Evolutionary conservation across 2,329 filamentous ascomycete genomes (phyloP), one percentile per base, ranked within the genome.

Genomic region (Cladosporium sphaerospermum): DNA sequence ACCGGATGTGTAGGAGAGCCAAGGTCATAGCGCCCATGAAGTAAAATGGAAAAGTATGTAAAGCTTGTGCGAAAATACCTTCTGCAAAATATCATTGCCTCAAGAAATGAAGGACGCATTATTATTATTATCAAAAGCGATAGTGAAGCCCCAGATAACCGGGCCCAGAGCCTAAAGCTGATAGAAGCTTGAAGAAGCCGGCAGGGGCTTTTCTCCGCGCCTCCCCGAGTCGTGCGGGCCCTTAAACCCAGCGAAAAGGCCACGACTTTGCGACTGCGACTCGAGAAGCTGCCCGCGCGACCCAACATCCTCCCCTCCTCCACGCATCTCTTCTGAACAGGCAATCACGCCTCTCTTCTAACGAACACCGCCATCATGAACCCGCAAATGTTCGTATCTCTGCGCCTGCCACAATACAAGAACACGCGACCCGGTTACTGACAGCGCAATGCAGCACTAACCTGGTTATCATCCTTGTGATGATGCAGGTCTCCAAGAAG

Each of bases 401-500:
- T 9, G 13, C n/a, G 2, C 11, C 50, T 33, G 18, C 31, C 23
- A 5, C 39, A 19, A 7, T n/a, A 43, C 34, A 36, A 36, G n/a
- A 4, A 36, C 10, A 36, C 5, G 34, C 33, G 16, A 16, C 53
- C 55, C 54, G 46, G 55, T 16, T 49, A 56, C 55, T 56, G 46
- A 59, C 54, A 16, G 23, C 32, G 40, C 16, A 50, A 39, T 57
- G 52, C 73, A 95, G 90, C 67, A 89, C 88, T 72, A 96, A 96
- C 81, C 80, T 96, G 72, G 79, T 89, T 77, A 90, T 96, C 84
- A 91, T 95, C 77, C 83, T 96, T 64, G 88, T 88, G 70, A 95
- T 96, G 86, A 96, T 97, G 89, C 92, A 96, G 80, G 87, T 95
- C 57, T 88, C 90, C 64, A 97, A 97, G 82, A 89, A 86, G 74